Conservation (phyloP, 768 basidiomycete species). For the Mycena vitilis region DNA sequence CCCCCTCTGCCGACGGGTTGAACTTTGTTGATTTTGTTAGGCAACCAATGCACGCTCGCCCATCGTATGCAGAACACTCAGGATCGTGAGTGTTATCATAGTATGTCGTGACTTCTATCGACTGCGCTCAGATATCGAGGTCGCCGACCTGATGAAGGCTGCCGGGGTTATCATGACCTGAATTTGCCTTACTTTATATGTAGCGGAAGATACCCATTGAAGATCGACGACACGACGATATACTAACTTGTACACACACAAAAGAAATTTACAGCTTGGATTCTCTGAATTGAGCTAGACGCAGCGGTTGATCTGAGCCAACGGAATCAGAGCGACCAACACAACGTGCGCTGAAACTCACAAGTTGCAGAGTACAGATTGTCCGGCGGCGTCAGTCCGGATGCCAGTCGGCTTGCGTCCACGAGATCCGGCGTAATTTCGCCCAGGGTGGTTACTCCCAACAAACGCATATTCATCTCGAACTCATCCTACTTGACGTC, state of each 20-base stretch:
- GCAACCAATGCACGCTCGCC: slow-evolving; percentile 60
- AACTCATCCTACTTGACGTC: slow-evolving; percentile 81
- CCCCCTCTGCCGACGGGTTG: too few relatives aligned
- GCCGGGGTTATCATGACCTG: slow-evolving; percentile 49
- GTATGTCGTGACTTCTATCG: slow-evolving; percentile 15
- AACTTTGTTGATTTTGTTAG: slow-evolving; percentile 39
- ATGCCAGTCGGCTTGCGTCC: slow-evolving; percentile 69
- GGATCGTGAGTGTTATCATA: slow-evolving; percentile 59
- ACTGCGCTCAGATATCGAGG: slow-evolving; percentile 56
- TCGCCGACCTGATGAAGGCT: slow-evolving; percentile 59
- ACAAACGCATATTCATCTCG: slow-evolving; percentile 95
- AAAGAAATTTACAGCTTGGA: slow-evolving; percentile 12
- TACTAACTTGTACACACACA: not conserved
- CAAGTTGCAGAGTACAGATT: slow-evolving; percentile 46
- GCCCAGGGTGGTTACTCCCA: slow-evolving; percentile 83
- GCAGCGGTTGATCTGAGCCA: slow-evolving; percentile 44
- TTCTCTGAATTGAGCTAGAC: slow-evolving; percentile 41
- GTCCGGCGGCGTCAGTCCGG: slow-evolving; percentile 42
- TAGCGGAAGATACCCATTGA: not conserved
- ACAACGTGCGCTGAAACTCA: slow-evolving; percentile 35
- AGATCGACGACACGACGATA: not conserved
- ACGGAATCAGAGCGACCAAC: slow-evolving; percentile 4
- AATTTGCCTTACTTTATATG: not conserved
- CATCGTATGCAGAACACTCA: slow-evolving; percentile 72
- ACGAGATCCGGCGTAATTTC: slow-evolving; percentile 92